Evolutionary conservation across 2,329 filamentous ascomycete genomes (phyloP).

Genomic region (Fusarium nelsonii): DNA sequence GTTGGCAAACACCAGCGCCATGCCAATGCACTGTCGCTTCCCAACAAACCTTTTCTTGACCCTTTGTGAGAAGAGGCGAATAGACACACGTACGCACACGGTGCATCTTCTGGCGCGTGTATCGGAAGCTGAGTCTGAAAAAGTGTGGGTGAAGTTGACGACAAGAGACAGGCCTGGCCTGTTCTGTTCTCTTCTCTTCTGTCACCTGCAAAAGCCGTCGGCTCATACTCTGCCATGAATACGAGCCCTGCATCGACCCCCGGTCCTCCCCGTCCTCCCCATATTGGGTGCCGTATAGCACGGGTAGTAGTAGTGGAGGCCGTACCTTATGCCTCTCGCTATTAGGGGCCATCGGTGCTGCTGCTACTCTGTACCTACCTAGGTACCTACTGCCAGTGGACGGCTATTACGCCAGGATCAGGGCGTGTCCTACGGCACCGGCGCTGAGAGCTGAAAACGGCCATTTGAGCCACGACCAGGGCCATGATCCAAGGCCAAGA

Average conservation of each 20-base stretch:
- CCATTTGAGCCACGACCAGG: constrained; percentile 30
- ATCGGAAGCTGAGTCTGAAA: constrained; percentile 32
- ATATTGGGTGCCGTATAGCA: constrained; percentile 4
- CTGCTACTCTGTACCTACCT: neutral
- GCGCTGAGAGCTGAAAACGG: constrained; percentile 44
- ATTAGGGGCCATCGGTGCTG: constrained; percentile 19
- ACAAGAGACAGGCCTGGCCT: neutral
- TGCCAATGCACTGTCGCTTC: constrained; percentile 22
- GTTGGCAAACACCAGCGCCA: constrained; percentile 30
- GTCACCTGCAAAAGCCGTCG: constrained; percentile 44
- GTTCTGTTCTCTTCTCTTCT: constrained; percentile 1
- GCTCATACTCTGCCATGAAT: constrained; percentile 43
- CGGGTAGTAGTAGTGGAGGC: too few relatives aligned
- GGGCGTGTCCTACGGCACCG: constrained; percentile 17
- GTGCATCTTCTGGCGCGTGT: constrained; percentile 41
- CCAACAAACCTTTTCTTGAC: constrained; percentile 34
- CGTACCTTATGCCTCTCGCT: neutral
- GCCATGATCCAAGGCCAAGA: constrained; percentile 4
- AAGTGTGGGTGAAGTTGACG: constrained; percentile 1
- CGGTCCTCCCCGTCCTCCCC: constrained; percentile 7
- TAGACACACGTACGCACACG: neutral
- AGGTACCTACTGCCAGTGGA: neutral
- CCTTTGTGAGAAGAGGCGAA: constrained; percentile 13
- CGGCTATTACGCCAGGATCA: constrained; percentile 11
- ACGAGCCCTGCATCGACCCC: constrained; percentile 36